Evolutionary conservation across 306 rosid genomes (phyloP).

Genomic region (Chamaecrista fasciculata): DNA sequence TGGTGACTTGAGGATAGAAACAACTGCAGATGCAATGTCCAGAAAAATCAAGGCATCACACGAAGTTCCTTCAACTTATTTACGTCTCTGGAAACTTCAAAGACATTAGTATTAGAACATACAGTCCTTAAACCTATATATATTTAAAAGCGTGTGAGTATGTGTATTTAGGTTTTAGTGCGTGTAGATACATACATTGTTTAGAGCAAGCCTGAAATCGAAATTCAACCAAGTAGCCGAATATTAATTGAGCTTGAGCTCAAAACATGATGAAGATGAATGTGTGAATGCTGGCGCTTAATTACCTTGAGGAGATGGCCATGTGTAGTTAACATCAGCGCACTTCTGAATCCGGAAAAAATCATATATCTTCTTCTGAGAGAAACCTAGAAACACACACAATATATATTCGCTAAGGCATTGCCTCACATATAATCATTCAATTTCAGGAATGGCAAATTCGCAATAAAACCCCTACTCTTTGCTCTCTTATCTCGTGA

Average conservation of each 20-base stretch:
- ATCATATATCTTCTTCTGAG: constrained; percentile 67
- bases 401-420: constrained; percentile 4
- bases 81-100: not conserved
- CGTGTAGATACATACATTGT: too few species aligned
- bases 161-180: too few species aligned
- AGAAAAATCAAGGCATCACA: too few species aligned
- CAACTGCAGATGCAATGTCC: not conserved
- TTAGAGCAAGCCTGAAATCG: not conserved
- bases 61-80: not conserved
- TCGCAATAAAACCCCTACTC: constrained; percentile 36
- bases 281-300: constrained; percentile 2
- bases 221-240: constrained; percentile 17
- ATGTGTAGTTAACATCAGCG: constrained; percentile 6
- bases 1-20: not conserved
- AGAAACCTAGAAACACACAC: constrained; percentile 53
- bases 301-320: constrained; percentile 51
- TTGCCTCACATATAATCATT: constrained; percentile 24
- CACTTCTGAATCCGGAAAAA: constrained; percentile 61
- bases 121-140: too few species aligned
- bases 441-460: not conserved
- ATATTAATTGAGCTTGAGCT: not conserved
- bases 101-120: too few species aligned
- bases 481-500: constrained; percentile 43
- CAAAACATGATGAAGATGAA: not conserved
- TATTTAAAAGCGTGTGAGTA: too few species aligned